Base-by-base conservation (phyloP, 768 basidiomycete species). In the Rhizopogon sp. region DNA sequence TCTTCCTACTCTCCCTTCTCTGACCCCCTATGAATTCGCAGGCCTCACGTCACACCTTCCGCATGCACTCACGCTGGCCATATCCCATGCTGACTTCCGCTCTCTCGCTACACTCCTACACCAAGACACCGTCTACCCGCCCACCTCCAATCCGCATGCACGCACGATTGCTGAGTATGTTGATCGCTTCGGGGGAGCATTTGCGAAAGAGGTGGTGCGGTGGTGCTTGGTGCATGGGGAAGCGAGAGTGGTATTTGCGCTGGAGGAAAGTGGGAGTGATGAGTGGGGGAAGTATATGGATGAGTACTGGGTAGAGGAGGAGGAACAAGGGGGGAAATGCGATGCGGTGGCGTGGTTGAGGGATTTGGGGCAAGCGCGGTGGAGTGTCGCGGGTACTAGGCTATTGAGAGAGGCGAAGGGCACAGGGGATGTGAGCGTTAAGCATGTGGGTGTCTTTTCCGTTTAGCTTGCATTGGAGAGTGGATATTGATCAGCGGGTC, bases 171-270 rank as follows among this genome's bases (percentile, higher is more conserved):
- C 85, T 62, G 66, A 68, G 5, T 97, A 93, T 69, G 82, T 94
- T 55, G 79, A 88, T 43, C 79, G 77, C 62, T 96, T 88, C 71
- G 82, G 86, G 49, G 85, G 92, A 35, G 83, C 82, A 11, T 98
- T 98, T 60, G 88, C 93, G 0, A 83, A 79, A n/a, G 87, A 92
- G 63, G 76, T 97, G n/a, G 95, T 90, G 64, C 81, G 84, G 63
- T 97, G 90, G 90, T 96, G 92, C 67, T 88, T 96, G 49, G 89
- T 93, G 60, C 86, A 94, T 59, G 90, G 90, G 16, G 92, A 93
- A 70, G 70, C 91, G 22, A 82, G 92, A 11, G 80, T 85, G 5
- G 78, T 98, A 69, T 91, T 98, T 60, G 82, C 85, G 1, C 87
- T 90, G 59, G 85, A 89, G 45, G 80, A 81, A 31, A 49, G 47